A percentile compares a stretch with the other conserved stretches of the same genome.
phyloP scores from a whole-genome alignment of 106 monocot genomes.

The Cymbidium sinense region DNA sequence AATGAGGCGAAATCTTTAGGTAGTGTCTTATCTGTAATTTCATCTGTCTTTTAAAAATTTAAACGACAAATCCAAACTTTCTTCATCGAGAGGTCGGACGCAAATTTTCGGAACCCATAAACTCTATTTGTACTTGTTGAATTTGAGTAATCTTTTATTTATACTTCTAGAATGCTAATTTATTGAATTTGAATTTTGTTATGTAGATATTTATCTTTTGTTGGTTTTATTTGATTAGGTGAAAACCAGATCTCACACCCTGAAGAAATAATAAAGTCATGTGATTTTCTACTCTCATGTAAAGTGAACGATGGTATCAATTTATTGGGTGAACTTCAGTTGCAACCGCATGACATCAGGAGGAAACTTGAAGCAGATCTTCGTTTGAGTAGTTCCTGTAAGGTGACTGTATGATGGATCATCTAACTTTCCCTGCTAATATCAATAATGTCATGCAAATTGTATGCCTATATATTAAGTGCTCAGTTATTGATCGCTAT shows the following conservation, averaged over 20 bases:
- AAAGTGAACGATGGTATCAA: not conserved
- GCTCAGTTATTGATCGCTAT: too few species aligned
- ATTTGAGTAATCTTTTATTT: not conserved
- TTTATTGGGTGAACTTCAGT: not conserved
- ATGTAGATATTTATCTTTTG: too few species aligned
- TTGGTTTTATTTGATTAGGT: not conserved
- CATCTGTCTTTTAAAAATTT: too few species aligned
- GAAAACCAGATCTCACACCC: not conserved
- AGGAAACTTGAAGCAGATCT: not conserved
- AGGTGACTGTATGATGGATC: slow-evolving; percentile 1
- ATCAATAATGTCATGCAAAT: not conserved
- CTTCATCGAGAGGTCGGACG: too few species aligned
- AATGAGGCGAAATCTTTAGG: too few species aligned
- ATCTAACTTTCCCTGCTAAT: not conserved
- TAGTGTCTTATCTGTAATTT: too few species aligned
- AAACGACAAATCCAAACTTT: too few species aligned
- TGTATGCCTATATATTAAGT: too few species aligned
- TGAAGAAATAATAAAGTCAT: not conserved
- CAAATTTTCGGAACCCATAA: too few species aligned
- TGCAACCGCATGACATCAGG: not conserved
- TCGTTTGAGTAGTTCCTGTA: not conserved
- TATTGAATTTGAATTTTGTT: not conserved
- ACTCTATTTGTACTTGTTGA: too few species aligned
- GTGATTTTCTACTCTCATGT: not conserved
- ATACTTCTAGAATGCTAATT: not conserved